A percentile compares a stretch with the other conserved stretches of the same genome.
Evolutionary conservation across 2,329 filamentous ascomycete species (phyloP).

Genomic region (Acephala macrosclerotiorum): DNA sequence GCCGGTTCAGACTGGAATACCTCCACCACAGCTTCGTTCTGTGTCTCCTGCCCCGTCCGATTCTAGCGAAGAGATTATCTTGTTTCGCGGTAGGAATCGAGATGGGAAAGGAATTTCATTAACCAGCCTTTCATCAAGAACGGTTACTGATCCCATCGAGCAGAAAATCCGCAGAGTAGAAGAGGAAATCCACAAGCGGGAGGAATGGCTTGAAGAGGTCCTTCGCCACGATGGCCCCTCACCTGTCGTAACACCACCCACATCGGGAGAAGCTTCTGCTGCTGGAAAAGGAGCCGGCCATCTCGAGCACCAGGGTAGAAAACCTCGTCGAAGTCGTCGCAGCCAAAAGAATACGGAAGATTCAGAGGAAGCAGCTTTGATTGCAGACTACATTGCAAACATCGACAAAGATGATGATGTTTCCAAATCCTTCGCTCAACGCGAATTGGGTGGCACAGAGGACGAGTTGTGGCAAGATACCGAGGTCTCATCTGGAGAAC

Average conservation of each 20-base stretch:
- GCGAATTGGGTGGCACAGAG: slow-evolving; percentile 54
- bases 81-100: slow-evolving; percentile 64
- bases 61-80: slow-evolving; percentile 77
- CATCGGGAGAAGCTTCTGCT: slow-evolving; percentile 16
- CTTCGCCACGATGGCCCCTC: slow-evolving; percentile 26
- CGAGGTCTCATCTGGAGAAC: slow-evolving; percentile 35
- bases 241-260: background rate
- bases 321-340: slow-evolving; percentile 16
- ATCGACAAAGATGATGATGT: slow-evolving; percentile 40
- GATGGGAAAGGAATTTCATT: slow-evolving; percentile 23
- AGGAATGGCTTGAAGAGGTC: slow-evolving; percentile 39
- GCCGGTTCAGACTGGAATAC: slow-evolving; percentile 41
- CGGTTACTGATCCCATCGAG: slow-evolving; percentile 33
- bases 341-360: slow-evolving; percentile 19
- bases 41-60: slow-evolving; percentile 53
- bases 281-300: slow-evolving; percentile 18
- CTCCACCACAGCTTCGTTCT: slow-evolving; percentile 41
- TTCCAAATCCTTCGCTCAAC: slow-evolving; percentile 34
- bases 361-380: slow-evolving; percentile 30
- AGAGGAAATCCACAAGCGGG: slow-evolving; percentile 39
- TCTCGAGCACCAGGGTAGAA: slow-evolving; percentile 13
- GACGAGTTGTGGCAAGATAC: slow-evolving; percentile 47
- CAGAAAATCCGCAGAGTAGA: slow-evolving; percentile 40
- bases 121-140: background rate
- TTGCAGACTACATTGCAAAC: slow-evolving; percentile 47